Base-by-base conservation (phyloP, 345 rosid genomes). In the Bruguiera gymnorhiza region DNA sequence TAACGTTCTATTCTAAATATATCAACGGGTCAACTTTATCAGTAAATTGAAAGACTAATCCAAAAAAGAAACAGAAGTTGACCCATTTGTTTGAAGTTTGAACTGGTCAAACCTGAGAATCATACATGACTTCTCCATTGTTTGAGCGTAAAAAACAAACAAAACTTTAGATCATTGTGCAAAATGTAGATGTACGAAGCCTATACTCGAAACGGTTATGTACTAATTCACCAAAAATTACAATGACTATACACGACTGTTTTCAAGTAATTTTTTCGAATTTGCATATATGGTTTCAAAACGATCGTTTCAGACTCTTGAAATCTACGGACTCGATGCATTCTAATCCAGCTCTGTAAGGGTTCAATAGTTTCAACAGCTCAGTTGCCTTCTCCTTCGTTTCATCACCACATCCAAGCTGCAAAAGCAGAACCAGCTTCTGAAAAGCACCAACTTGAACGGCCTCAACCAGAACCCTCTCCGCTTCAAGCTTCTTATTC, bases 371-470 rank as follows among this genome's bases (percentile, higher is more conserved):
- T 60, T 88, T 88, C 85, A 88, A 68, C 67, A 86, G 69, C 59
- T 84, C 82, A 1, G 86, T 86, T 2, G 86, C 86, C 71, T 84
- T 87, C 82, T 84, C 88, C 69, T 86, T 87, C 0, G 89, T 86
- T 26, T 73, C 75, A 20, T 65, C 70, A 2, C 71, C 76, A 26
- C 86, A 87, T 0, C 89, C 92, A 23, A 83, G 63, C 66, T 87
- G 92, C n/a, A 87, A 53, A 9, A 87, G 59, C 75, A 87, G 27
- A 58, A 87, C 73, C 18, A 87, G 79, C 78, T 87, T 87, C 71
- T 87, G 89, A 66, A 87, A 87, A 3, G 77, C 81, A 10, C 92
- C 89, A 4, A 85, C 83, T 65, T 87, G 85, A 57, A 85, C 85
- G 4, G 80, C 79, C 32, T 87, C 88, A 1, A 72, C 69, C 55